Percentiles rank a stretch among this genome's conserved stretches.
Conservation (phyloP, 148 eudicot genomes). For the Linanthus parryae region DNA sequence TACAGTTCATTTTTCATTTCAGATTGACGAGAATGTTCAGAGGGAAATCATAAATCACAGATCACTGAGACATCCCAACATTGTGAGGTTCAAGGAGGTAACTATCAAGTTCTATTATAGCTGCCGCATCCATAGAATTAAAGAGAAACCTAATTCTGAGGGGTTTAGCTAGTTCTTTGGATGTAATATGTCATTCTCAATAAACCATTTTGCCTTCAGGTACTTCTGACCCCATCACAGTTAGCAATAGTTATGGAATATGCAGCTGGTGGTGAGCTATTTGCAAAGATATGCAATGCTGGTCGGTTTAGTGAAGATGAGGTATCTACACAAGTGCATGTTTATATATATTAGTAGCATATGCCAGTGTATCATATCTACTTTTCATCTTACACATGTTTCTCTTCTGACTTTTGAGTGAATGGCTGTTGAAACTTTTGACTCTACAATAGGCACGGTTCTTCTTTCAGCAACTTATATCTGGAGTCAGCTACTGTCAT, state of each 20-base stretch:
- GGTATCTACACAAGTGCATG: constrained; percentile 26
- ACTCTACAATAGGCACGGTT: constrained; percentile 55
- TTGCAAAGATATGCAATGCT: constrained; percentile 50
- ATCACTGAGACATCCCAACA: constrained; percentile 69
- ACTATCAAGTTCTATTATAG: constrained; percentile 5
- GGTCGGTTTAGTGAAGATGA: constrained; percentile 65
- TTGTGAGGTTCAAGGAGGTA: constrained; percentile 76
- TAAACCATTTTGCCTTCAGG: constrained; percentile 20
- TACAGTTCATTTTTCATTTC: constrained; percentile 3
- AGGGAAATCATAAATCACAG: constrained; percentile 80
- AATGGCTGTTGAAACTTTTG: background rate
- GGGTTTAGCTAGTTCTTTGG: background rate
- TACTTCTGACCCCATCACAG: constrained; percentile 39
- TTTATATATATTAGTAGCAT: background rate
- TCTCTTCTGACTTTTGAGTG: background rate
- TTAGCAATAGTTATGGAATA: constrained; percentile 63
- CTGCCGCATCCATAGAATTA: background rate
- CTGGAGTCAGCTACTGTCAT: constrained; percentile 93
- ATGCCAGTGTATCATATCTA: background rate
- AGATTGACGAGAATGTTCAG: constrained; percentile 80
- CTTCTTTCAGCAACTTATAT: constrained; percentile 92
- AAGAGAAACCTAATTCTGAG: background rate
- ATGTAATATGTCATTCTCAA: background rate
- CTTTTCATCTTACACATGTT: background rate
- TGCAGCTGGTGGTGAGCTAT: constrained; percentile 62